These are phyloP conservation scores for Parietaria judaica DNA, from an alignment of 306 rosid genomes.

Conservation along the genomic window DNA sequence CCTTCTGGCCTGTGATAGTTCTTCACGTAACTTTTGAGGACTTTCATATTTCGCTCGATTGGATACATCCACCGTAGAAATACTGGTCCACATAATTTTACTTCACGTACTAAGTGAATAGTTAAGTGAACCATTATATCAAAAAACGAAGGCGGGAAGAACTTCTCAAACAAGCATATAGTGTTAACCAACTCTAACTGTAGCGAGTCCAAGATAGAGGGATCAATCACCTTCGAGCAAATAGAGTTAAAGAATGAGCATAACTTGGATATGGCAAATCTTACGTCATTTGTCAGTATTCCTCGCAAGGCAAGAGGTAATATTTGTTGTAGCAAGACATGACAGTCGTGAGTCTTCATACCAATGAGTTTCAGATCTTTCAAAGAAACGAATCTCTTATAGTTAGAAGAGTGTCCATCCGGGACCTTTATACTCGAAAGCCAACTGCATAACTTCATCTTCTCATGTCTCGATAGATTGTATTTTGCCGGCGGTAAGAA, in stretches of 20 bases:
- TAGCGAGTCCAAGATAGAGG: neutral
- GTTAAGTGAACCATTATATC: neutral
- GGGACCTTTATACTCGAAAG: neutral
- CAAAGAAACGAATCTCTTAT: neutral
- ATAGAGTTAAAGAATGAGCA: neutral
- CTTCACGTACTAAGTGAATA: neutral
- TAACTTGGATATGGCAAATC: neutral
- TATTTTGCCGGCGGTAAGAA: too few species aligned
- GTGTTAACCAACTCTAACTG: neutral
- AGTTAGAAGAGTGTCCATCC: neutral
- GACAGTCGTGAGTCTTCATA: too few species aligned
- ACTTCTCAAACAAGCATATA: too few species aligned
- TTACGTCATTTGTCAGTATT: too few species aligned
- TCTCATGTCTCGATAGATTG: neutral
- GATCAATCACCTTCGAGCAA: neutral
- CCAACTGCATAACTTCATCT: neutral
- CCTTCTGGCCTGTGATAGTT: neutral
- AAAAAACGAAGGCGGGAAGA: neutral
- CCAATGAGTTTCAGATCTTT: neutral
- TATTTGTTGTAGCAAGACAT: too few species aligned
- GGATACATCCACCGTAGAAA: neutral
- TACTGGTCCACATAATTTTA: neutral
- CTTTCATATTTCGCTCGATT: neutral
- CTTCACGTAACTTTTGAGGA: neutral
- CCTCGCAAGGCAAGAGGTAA: neutral